Conservation (phyloP, 116 monocot genomes). For the Cymodocea nodosa region DNA sequence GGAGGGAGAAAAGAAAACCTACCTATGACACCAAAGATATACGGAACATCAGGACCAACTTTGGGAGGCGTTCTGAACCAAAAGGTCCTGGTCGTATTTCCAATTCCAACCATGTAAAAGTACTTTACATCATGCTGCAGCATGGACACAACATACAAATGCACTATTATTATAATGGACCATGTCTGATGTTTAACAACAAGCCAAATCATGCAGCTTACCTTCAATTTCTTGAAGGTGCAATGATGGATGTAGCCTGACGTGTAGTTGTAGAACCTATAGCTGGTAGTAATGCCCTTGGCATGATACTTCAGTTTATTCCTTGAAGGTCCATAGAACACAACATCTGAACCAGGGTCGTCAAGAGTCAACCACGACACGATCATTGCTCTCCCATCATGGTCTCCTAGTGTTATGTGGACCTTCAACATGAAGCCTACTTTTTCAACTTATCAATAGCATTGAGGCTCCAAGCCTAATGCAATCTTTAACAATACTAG, state of each 20-base stretch:
- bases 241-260: conserved; percentile 53
- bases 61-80: conserved; percentile 23
- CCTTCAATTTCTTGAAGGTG: conserved; percentile 22
- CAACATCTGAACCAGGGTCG: conserved; percentile 14
- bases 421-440: conserved; percentile 9
- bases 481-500: too few relatives aligned
- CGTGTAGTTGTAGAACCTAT: conserved; percentile 25
- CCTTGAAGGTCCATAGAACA: conserved; percentile 16
- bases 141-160: not conserved
- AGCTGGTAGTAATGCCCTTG: conserved; percentile 7
- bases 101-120: conserved; percentile 22
- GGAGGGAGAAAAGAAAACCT: conserved; percentile 36
- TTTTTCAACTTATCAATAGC: not conserved
- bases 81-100: conserved; percentile 17
- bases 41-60: conserved; percentile 25
- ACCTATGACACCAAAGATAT: conserved; percentile 30
- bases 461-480: too few relatives aligned
- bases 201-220: not conserved
- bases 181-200: not conserved
- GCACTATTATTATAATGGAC: not conserved
- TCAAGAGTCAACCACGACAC: conserved; percentile 41
- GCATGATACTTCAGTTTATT: conserved; percentile 14
- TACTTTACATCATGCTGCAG: conserved; percentile 31
- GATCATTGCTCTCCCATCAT: conserved; percentile 19
- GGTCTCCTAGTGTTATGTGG: conserved; percentile 28